Evolutionary conservation across 495 filamentous ascomycete genomes (phyloP).

Genomic region (Lindgomyces ingoldianus): DNA sequence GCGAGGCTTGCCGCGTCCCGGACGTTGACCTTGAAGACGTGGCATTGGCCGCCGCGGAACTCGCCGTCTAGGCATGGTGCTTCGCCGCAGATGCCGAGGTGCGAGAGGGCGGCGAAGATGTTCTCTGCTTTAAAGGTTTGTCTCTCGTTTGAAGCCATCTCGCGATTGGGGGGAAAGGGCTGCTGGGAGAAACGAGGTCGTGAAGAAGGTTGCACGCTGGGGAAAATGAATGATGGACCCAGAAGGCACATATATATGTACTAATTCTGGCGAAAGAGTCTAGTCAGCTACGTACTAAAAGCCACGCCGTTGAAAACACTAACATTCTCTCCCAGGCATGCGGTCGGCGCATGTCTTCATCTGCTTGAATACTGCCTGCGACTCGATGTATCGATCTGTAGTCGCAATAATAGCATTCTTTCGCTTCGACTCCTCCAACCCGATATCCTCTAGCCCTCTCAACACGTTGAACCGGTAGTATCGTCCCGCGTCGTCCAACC

Average conservation of each 20-base stretch:
- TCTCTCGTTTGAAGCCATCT: background rate
- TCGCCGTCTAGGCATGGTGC: constrained; percentile 9
- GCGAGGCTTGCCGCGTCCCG: constrained; percentile 20
- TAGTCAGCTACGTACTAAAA: too few species aligned
- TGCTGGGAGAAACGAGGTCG: too few species aligned
- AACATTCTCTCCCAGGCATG: constrained; percentile 24
- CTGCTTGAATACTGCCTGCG: constrained; percentile 17
- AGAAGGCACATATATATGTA: too few species aligned
- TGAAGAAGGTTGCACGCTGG: too few species aligned
- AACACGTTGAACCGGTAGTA: constrained; percentile 26
- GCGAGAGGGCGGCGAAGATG: constrained; percentile 14
- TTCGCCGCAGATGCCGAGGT: constrained; percentile 9
- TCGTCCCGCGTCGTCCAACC: constrained; percentile 3
- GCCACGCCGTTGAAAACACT: too few species aligned
- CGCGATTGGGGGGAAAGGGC: too few species aligned
- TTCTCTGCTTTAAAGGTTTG: constrained; percentile 17
- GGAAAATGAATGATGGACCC: too few species aligned
- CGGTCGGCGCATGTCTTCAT: constrained; percentile 22
- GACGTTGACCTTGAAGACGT: constrained; percentile 20
- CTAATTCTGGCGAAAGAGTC: constrained; percentile 10
- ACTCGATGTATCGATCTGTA: constrained; percentile 8
- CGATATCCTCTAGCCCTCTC: constrained; percentile 20
- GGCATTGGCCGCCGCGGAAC: constrained; percentile 15
- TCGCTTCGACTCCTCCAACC: constrained; percentile 11
- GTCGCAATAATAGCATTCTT: constrained; percentile 3